Evolutionary conservation across 805 yeast species (phyloP).

Genomic region (Nematodospora valgi): DNA sequence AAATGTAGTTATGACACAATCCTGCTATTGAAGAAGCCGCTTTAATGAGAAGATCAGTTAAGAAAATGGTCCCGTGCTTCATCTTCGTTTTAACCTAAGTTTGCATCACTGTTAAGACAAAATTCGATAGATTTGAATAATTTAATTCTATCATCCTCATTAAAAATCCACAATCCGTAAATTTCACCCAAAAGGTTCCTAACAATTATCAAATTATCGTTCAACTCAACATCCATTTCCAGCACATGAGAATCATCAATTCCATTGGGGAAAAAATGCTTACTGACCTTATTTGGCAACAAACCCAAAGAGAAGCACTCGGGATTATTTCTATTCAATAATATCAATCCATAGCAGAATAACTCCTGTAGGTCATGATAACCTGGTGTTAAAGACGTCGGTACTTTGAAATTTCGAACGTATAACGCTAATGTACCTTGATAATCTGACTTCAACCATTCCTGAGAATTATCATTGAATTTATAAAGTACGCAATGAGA

Average conservation of each 20-base stretch:
- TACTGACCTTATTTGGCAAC: slow-evolving; percentile 50
- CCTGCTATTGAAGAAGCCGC: no score
- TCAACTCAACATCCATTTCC: slow-evolving; percentile 63
- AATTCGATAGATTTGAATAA: slow-evolving; percentile 46
- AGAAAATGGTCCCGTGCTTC: no score
- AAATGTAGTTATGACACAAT: background rate
- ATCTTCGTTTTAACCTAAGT: no score
- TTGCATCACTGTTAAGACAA: slow-evolving; percentile 32
- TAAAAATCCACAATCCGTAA: slow-evolving; percentile 76
- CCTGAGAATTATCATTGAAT: slow-evolving; percentile 52
- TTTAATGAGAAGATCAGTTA: no score
- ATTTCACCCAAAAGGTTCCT: slow-evolving; percentile 66
- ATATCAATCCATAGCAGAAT: slow-evolving; percentile 65
- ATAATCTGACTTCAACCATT: slow-evolving; percentile 68
- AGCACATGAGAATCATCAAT: slow-evolving; percentile 27
- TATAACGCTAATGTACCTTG: slow-evolving; percentile 71
- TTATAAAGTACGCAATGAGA: slow-evolving; percentile 72
- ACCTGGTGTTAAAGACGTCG: slow-evolving; percentile 12
- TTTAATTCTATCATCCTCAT: slow-evolving; percentile 61
- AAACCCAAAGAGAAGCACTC: slow-evolving; percentile 72
- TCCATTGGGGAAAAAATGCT: slow-evolving; percentile 39
- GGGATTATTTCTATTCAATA: slow-evolving; percentile 65
- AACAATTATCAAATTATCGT: slow-evolving; percentile 67
- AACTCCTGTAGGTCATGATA: slow-evolving; percentile 37
- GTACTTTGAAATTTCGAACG: slow-evolving; percentile 43